Evolutionary conservation across 1,139 yeast genomes (phyloP).

Genomic region (Yamadazyma kanchanaburiensis): DNA sequence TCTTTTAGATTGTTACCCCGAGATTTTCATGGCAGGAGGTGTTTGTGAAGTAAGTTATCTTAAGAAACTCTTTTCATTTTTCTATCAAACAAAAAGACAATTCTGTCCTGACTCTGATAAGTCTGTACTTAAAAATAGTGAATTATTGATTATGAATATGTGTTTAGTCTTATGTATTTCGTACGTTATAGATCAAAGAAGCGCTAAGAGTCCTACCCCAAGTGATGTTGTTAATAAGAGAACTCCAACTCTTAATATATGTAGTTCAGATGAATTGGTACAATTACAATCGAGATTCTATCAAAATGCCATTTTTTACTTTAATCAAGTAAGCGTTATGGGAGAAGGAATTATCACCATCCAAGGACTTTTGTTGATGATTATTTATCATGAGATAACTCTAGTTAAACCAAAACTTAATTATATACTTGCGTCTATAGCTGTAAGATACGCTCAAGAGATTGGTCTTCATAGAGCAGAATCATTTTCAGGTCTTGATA

Average conservation of each 20-base stretch:
- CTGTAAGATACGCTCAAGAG: conserved; percentile 59
- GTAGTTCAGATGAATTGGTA: conserved; percentile 11
- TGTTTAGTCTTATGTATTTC: conserved; percentile 26
- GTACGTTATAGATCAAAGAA: conserved; percentile 16
- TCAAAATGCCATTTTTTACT: conserved; percentile 44
- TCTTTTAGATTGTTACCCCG: conserved; percentile 23
- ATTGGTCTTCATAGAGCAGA: conserved; percentile 65
- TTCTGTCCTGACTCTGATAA: too few species aligned
- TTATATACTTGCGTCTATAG: conserved; percentile 45
- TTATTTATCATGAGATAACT: conserved; percentile 42
- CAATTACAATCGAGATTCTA: conserved; percentile 24
- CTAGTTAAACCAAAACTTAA: conserved; percentile 41
- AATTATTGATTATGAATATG: conserved; percentile 31
- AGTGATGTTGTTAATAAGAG: background rate
- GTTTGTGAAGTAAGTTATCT: conserved; percentile 16
- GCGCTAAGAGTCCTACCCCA: conserved; percentile 1
- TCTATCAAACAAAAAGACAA: conserved; percentile 14
- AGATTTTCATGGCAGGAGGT: conserved; percentile 14
- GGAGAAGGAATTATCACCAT: conserved; percentile 52
- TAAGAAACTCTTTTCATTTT: conserved; percentile 18
- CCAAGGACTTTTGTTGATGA: conserved; percentile 45
- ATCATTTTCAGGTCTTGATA: conserved; percentile 33
- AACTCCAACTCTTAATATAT: background rate
- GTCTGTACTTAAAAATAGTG: conserved; percentile 21
- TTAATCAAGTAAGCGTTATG: conserved; percentile 42